phyloP scores from a whole-genome alignment of 2,329 filamentous ascomycete species.

The Diaporthe helianthi region DNA sequence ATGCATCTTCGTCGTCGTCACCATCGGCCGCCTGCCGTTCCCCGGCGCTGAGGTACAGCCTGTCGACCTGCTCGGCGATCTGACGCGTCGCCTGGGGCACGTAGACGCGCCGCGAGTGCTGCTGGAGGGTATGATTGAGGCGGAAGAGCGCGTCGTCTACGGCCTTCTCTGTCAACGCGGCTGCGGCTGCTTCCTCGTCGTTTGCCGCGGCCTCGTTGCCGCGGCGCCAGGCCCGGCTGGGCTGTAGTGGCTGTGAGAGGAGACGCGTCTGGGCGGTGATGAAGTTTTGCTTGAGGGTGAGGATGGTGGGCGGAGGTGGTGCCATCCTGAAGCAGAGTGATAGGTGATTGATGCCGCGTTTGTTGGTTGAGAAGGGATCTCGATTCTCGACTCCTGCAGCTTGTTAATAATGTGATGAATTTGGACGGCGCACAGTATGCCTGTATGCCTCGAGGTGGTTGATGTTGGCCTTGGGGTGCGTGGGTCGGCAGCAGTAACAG shows the following conservation, averaged over 20 bases:
- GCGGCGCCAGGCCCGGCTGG: conserved; percentile 60
- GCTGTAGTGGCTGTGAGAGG: conserved; percentile 65
- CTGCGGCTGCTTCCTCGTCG: conserved; percentile 35
- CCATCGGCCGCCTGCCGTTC: conserved; percentile 41
- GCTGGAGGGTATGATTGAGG: conserved; percentile 67
- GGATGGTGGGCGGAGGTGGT: conserved; percentile 58
- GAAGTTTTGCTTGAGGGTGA: conserved; percentile 70
- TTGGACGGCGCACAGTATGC: background rate
- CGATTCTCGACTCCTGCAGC: background rate
- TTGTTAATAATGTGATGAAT: background rate
- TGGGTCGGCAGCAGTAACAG: background rate
- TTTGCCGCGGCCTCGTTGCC: conserved; percentile 50
- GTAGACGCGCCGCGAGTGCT: conserved; percentile 72
- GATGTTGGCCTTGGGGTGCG: background rate
- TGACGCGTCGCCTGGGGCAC: conserved; percentile 73
- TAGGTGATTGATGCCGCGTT: background rate
- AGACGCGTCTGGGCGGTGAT: conserved; percentile 67
- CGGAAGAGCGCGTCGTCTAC: conserved; percentile 64
- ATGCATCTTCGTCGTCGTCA: conserved; percentile 46
- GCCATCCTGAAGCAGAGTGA: conserved; percentile 38
- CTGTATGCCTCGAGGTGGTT: background rate
- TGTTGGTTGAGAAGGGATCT: background rate
- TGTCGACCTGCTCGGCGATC: conserved; percentile 76
- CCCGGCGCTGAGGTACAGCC: conserved; percentile 62
- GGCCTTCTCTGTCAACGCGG: conserved; percentile 51